A percentile compares a stretch with the other conserved stretches of the same genome.
Conservation (phyloP, 305 asterid genomes). For the Fraxinus floribunda region DNA sequence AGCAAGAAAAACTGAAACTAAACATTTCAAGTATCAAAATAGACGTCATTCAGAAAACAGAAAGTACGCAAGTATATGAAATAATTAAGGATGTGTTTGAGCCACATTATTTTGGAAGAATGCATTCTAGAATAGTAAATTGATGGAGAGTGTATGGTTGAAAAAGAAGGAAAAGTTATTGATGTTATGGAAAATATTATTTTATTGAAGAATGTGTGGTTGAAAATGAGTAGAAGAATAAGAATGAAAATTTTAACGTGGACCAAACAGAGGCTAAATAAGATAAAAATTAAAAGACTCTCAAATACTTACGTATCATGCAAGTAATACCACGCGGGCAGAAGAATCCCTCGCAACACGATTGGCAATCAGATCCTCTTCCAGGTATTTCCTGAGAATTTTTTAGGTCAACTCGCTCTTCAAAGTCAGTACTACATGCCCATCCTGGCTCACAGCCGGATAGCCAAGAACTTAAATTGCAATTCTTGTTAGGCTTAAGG, state of each 20-base stretch:
- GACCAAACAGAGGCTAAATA: too few species aligned
- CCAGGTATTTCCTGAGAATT: slow-evolving; percentile 47
- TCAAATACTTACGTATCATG: slow-evolving; percentile 82
- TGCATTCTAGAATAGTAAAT: too few species aligned
- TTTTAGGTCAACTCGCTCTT: slow-evolving; percentile 36
- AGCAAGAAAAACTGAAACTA: neutral
- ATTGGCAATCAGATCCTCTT: slow-evolving; percentile 58
- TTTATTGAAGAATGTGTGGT: too few species aligned
- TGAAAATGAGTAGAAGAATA: too few species aligned
- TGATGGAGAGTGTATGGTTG: too few species aligned
- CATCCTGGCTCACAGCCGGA: slow-evolving; percentile 95
- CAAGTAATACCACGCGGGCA: slow-evolving; percentile 87
- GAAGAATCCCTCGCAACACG: slow-evolving; percentile 93
- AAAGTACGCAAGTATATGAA: neutral
- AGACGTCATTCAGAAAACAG: neutral
- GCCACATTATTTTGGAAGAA: too few species aligned
- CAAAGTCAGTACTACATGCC: slow-evolving; percentile 62
- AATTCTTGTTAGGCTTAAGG: slow-evolving; percentile 63
- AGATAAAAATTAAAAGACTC: neutral
- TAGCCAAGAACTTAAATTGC: slow-evolving; percentile 70
- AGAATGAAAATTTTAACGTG: too few species aligned
- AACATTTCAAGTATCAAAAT: neutral
- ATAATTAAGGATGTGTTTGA: neutral
- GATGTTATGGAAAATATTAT: too few species aligned
- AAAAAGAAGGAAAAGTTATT: too few species aligned